Percentiles rank a stretch among this genome's conserved stretches.
Evolutionary conservation across 177 flowering plant species (phyloP).

Genomic region (Tripterygium wilfordii): DNA sequence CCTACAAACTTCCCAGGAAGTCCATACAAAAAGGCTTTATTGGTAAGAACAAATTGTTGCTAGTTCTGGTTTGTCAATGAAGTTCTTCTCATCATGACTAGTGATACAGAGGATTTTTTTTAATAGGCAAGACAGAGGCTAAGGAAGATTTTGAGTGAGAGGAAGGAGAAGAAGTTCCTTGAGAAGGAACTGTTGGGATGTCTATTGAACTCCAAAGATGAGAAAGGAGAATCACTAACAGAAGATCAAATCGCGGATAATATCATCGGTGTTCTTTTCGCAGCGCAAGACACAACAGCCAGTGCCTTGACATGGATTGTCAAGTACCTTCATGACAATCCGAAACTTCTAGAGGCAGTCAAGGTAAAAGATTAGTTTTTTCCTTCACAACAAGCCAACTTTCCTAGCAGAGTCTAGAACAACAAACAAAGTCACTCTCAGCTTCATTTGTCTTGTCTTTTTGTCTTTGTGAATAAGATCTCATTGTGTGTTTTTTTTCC

Average conservation of each 20-base stretch:
- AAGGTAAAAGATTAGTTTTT: slow-evolving; percentile 34
- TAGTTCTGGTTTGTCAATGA: not conserved
- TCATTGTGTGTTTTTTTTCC: not conserved
- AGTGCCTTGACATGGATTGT: slow-evolving; percentile 91
- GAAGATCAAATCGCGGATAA: slow-evolving; percentile 83
- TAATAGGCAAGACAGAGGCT: slow-evolving; percentile 64
- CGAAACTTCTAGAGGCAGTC: slow-evolving; percentile 67
- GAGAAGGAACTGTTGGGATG: slow-evolving; percentile 54
- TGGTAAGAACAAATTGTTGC: slow-evolving; percentile 35
- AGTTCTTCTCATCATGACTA: not conserved
- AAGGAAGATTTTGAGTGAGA: slow-evolving; percentile 45
- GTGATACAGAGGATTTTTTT: not conserved
- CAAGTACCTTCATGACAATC: slow-evolving; percentile 79
- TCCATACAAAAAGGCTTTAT: slow-evolving; percentile 28
- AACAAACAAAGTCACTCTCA: not conserved
- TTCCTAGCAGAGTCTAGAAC: too few relatives aligned
- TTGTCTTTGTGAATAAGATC: not conserved
- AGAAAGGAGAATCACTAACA: slow-evolving; percentile 36
- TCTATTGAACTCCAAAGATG: slow-evolving; percentile 52
- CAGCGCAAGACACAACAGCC: slow-evolving; percentile 96
- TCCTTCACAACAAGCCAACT: slow-evolving; percentile 14
- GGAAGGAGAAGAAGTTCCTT: slow-evolving; percentile 43
- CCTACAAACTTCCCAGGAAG: slow-evolving; percentile 49
- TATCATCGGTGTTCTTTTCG: slow-evolving; percentile 86
- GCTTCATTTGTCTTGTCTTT: slow-evolving; percentile 1